These are phyloP conservation scores for Hydnomerulius pinastri DNA, from an alignment of 768 basidiomycete species.

Conservation along the genomic window DNA sequence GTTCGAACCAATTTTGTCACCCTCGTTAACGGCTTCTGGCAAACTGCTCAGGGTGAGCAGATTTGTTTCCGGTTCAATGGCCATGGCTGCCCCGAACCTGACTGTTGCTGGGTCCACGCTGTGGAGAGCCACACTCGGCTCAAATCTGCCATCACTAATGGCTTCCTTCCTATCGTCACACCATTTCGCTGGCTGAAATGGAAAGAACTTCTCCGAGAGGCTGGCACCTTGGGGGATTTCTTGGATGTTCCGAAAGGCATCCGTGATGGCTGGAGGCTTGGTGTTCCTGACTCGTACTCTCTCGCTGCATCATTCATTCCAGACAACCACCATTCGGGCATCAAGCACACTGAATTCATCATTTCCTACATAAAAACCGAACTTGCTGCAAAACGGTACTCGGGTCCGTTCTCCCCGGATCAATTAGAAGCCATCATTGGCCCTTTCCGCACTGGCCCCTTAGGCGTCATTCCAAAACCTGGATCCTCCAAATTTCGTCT, in stretches of 20 bases:
- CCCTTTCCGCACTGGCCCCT: slow-evolving; percentile 41
- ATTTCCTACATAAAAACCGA: slow-evolving; percentile 34
- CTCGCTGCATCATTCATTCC: background rate
- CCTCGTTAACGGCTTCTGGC: background rate
- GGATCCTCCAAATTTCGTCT: slow-evolving; percentile 25
- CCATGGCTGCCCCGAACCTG: background rate
- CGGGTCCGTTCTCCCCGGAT: slow-evolving; percentile 28
- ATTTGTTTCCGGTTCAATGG: slow-evolving; percentile 1
- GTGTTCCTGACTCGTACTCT: background rate
- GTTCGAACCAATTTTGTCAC: background rate
- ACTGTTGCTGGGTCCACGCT: background rate
- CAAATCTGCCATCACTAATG: slow-evolving; percentile 14
- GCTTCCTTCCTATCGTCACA: slow-evolving; percentile 23
- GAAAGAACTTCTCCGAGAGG: slow-evolving; percentile 7
- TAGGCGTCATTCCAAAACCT: slow-evolving; percentile 41
- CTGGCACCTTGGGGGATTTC: slow-evolving; percentile 15
- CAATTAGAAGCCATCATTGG: slow-evolving; percentile 38
- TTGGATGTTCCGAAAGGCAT: slow-evolving; percentile 24
- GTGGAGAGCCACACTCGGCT: slow-evolving; percentile 6
- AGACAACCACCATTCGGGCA: background rate
- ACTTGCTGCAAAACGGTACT: slow-evolving; percentile 32
- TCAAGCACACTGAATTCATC: slow-evolving; percentile 24
- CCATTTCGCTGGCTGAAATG: slow-evolving; percentile 24
- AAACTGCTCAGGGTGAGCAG: background rate
- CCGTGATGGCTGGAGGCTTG: slow-evolving; percentile 1